Evolutionary conservation across 2,329 filamentous ascomycete genomes (phyloP), one percentile per base, ranked within the genome.

Genomic region (Fusarium heterosporum): DNA sequence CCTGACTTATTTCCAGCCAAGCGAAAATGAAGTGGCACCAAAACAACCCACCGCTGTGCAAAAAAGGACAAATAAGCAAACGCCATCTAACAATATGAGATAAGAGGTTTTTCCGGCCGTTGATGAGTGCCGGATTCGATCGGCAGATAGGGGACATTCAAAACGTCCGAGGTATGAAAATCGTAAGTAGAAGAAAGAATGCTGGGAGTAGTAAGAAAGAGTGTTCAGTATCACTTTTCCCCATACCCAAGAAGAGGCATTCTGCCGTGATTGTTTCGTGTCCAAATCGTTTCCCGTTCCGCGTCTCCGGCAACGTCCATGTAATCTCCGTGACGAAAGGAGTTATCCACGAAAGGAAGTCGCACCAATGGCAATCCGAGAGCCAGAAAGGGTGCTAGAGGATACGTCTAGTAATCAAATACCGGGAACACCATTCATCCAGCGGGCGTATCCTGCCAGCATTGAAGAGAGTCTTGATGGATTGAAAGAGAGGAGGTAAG

Each of bases 401-500:
- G 28, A 61, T 52, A 59, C 39, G 40, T 47, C 43, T 60, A 41
- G 12, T 53, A 45, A 47, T 74, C 38, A 49, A 28, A 42, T 41
- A 32, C 39, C 39, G 43, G 78, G 77, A 58, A 78, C 76, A 81
- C 40, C 75, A 77, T 57, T 78, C 78, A 71, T 78, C 75, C 65
- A 74, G 59, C 78, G 78, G 70, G 80, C 77, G 62, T 84, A 78
- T 67, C 80, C 79, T 62, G 81, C 79, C 57, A 86, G 78, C 68
- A 85, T 78, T 64, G 81, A 77, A 42, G 83, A 82, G 57, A 86
- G 79, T 71, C 79, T 79, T 36, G 83, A 86, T 22, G 83, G 83
- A 59, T 77, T 78, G 63, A 75, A 54, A 9, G 83, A 83, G 75
- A 81, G 83, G 61, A 86, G 80, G 68, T 84, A 84, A 38, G 72